Evolutionary conservation across 805 yeast species (phyloP), one percentile per base, ranked within the genome.

Genomic region (Wickerhamiella allomyrinae): DNA sequence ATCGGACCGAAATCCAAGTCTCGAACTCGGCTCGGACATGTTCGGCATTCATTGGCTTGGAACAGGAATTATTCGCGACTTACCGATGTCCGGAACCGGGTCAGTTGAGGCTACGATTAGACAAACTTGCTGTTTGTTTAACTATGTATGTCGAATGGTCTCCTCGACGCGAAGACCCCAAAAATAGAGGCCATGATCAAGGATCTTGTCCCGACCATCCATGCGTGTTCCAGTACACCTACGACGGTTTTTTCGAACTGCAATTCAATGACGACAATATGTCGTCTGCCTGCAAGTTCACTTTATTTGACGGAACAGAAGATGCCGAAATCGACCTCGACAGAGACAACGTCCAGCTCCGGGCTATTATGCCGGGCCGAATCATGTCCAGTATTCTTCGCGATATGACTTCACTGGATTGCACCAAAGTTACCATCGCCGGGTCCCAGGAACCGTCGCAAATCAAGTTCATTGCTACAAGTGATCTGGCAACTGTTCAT

Each of bases 401-500:
- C 42, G 83, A 77, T 47, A 57, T 78, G 51, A 71, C 69, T 42
- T 78, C 74, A 41, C 57, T 75, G 9, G 66, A 66, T 17, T 67
- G 78, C 5, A 68, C 69, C 34, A 72, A 70, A 34, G 63, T 77
- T 23, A 53, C 61, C 2, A 57, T 51, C 31, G 57, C 62, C 34
- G 67, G 68, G 3, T 53, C 57, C 3, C 34, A 39, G 15, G 42
- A 22, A 7, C 50, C 57, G 5, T 64, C 68, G 27, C 68, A 65
- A 47, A 57, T 78, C 37, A 64, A 69, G 20, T 68, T 85, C 41
- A 70, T 80, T 5, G 78, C 91, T 0, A 69, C 68, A 31, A 82
- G 89, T 9, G 80, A 77, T n/a, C 67, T 82, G 37, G 94, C 94
- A 0, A 65, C 68, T 40, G 76, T 83, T 31, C 77, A 79, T 52